A percentile compares a stretch with the other conserved stretches of the same genome.
Conservation (phyloP, 2,329 filamentous ascomycete genomes). For the Penicillium sp. region DNA sequence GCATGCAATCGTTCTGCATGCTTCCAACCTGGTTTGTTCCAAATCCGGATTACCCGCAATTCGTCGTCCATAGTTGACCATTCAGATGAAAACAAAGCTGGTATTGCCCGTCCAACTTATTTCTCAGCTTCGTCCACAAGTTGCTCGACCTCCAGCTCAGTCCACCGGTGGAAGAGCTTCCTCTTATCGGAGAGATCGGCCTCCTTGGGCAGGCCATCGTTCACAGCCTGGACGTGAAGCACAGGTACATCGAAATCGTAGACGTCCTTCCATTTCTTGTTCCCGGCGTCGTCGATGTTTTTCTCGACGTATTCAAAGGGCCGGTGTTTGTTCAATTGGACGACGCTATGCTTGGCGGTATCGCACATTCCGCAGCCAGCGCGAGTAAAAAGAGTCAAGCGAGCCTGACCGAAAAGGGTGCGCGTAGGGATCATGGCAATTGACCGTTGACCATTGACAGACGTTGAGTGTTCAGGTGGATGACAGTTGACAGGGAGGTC, state of each 20-base stretch:
- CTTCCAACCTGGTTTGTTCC: not conserved
- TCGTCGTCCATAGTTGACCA: not conserved
- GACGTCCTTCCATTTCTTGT: slow-evolving; percentile 54
- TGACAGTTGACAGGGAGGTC: not conserved
- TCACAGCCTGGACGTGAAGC: slow-evolving; percentile 52
- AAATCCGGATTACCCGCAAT: not conserved
- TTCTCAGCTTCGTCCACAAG: slow-evolving; percentile 49
- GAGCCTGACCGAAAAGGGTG: slow-evolving; percentile 31
- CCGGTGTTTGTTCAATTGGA: slow-evolving; percentile 49
- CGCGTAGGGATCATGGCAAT: slow-evolving; percentile 29
- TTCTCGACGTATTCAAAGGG: slow-evolving; percentile 55
- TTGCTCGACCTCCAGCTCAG: slow-evolving; percentile 51
- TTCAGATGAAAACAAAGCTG: not conserved
- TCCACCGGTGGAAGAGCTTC: slow-evolving; percentile 61
- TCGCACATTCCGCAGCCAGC: slow-evolving; percentile 57
- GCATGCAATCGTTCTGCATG: not conserved
- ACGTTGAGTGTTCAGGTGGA: not conserved
- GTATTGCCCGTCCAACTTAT: not conserved
- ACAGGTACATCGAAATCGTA: slow-evolving; percentile 64
- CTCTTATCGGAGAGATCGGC: slow-evolving; percentile 55
- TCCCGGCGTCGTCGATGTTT: slow-evolving; percentile 52
- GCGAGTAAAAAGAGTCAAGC: slow-evolving; percentile 58
- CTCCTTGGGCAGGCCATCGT: slow-evolving; percentile 41
- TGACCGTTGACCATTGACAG: not conserved
- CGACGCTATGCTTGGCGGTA: slow-evolving; percentile 54